Evolutionary conservation across 148 eudicot species (phyloP).

Genomic region (Rhododendron ferrugineum): DNA sequence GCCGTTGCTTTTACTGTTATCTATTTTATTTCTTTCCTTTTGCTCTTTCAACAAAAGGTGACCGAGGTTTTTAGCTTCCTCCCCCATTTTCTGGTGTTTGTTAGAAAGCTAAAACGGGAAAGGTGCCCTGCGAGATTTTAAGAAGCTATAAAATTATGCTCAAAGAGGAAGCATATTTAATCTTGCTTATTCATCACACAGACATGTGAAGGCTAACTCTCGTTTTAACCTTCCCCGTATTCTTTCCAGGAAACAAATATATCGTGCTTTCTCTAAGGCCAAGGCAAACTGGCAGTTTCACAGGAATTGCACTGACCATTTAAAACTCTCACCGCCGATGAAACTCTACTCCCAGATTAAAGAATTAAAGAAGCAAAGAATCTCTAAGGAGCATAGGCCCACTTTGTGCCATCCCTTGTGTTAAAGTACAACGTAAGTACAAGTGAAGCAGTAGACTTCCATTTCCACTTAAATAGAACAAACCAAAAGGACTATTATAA

Average conservation of each 20-base stretch:
- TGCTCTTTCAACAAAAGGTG: conserved; percentile 5
- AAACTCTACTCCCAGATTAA: neutral
- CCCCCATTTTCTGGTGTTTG: neutral
- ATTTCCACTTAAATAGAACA: neutral
- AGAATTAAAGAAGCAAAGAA: neutral
- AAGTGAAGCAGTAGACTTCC: conserved; percentile 6
- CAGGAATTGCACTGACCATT: neutral
- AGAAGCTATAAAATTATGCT: neutral
- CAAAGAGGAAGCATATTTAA: neutral
- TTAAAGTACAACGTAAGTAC: neutral
- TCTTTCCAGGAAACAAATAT: neutral
- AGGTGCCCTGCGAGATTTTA: neutral
- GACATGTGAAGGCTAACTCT: neutral
- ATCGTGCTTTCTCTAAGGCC: neutral
- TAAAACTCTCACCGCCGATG: neutral
- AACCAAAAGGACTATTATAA: neutral
- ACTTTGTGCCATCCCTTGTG: neutral
- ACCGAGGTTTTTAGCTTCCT: neutral
- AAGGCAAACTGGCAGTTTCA: conserved; percentile 1
- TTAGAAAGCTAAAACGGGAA: conserved; percentile 4
- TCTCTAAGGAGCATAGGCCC: neutral
- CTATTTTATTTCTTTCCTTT: neutral
- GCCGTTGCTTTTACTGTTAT: neutral
- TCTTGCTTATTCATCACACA: neutral
- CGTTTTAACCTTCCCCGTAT: neutral